Base-by-base conservation (phyloP, 805 yeast genomes). In the Brettanomyces nanus region DNA sequence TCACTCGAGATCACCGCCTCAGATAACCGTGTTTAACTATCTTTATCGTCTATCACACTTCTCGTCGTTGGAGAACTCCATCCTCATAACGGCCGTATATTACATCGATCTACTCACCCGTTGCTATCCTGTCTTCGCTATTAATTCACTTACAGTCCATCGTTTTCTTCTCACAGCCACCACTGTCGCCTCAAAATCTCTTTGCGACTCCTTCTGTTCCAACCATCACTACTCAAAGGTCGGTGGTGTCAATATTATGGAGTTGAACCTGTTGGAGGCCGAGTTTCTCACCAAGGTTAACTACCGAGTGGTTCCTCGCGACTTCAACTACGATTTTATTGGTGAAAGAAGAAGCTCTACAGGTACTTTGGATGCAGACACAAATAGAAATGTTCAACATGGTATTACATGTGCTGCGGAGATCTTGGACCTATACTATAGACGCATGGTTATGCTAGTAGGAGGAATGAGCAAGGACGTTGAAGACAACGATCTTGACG, bases 181-280 rank as follows among this genome's bases (percentile, higher is more conserved):
- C 0, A 84, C 94, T 42, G 76, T 90, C 2, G 95, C 92, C 0
- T 80, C 90, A 45, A 90, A 90, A 56, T 90, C 95, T 1, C 68
- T 87, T 46, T 87, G 95, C 59, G 98, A 90, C 61, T 81, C 89
- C 19, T 90, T 92, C 59, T 89, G 92, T 61, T 86, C 96, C 13
- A 90, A 89, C 59, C 73, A 80, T 32, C 96, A 92, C 58, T 90
- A 92, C 53, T 95, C 97, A 10, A 84, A 83, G 55, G 97, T 92
- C 15, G 98, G 98, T 3, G 97, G 98, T 43, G 82, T 87, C 4
- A 85, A 85, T 31, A 63, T 81, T 34, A 71, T 77, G 42, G 97
- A 87, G 54, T 65, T 89, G 47, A 92, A 92, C 58, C 69, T 90
- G 39, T 66, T 90, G 33, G 98, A 90, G 55, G 77, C 83, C 37